A percentile compares a stretch with the other conserved stretches of the same genome.
phyloP scores from a whole-genome alignment of 371 early-diverging fungal genomes.

The Mortierella sp. region DNA sequence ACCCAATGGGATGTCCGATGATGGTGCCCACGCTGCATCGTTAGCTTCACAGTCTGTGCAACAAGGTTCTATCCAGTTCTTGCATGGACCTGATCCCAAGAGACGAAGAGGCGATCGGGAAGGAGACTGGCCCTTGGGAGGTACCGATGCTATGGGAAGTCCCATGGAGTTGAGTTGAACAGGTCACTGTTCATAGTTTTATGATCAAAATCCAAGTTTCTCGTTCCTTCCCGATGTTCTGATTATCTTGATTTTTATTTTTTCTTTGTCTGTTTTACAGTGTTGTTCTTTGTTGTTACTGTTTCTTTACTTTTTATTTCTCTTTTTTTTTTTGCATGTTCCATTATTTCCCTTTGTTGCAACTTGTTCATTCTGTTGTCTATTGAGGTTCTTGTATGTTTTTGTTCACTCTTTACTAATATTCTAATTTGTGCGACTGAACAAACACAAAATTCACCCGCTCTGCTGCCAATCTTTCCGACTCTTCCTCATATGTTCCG shows the following conservation, averaged over 20 bases:
- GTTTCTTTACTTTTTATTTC: neutral
- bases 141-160: conserved; percentile 8
- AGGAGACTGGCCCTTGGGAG: conserved; percentile 9
- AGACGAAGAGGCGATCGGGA: conserved; percentile 28
- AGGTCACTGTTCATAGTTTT: neutral
- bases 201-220: neutral
- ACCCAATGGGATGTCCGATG: neutral
- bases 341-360: conserved; percentile 2
- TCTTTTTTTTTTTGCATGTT: neutral
- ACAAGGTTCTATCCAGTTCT: neutral
- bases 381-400: conserved; percentile 3
- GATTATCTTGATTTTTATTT: conserved; percentile 1
- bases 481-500: conserved; percentile 1
- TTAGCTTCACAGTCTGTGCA: neutral
- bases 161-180: conserved; percentile 28
- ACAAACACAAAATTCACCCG: neutral
- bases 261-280: neutral
- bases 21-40: neutral
- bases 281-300: neutral
- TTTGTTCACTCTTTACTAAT: conserved; percentile 9
- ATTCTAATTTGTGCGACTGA: conserved; percentile 8
- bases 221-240: neutral
- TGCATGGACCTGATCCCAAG: conserved; percentile 25
- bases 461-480: conserved; percentile 34
- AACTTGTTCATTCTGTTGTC: neutral